These are phyloP conservation scores for Heterobasidion parviporum DNA, from an alignment of 1,284 basidiomycete species.

Conservation along the genomic window DNA sequence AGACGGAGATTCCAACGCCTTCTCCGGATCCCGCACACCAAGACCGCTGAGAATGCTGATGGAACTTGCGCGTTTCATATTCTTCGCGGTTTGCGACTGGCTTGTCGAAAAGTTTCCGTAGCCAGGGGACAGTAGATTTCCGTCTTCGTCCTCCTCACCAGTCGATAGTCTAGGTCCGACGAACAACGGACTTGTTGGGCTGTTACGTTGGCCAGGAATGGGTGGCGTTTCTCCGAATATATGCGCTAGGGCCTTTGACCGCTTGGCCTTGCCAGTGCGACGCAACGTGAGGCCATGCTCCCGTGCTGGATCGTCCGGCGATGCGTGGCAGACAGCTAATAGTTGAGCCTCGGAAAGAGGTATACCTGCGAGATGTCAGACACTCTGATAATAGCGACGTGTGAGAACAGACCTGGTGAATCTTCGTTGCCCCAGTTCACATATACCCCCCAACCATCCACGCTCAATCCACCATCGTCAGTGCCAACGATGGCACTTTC, in stretches of 20 bases:
- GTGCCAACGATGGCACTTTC: constrained; percentile 32
- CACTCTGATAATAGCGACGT: constrained; percentile 5
- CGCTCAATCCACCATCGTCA: constrained; percentile 59
- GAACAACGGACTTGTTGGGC: constrained; percentile 26
- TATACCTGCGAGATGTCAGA: constrained; percentile 33
- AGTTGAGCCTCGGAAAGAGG: constrained; percentile 82
- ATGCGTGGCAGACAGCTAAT: constrained; percentile 78
- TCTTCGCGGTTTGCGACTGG: constrained; percentile 35
- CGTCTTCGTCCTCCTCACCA: constrained; percentile 27
- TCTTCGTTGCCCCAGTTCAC: constrained; percentile 51
- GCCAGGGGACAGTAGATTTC: constrained; percentile 24
- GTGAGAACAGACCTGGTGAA: constrained; percentile 36
- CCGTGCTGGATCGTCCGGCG: constrained; percentile 74
- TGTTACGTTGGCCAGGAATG: constrained; percentile 15
- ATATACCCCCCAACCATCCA: constrained; percentile 87
- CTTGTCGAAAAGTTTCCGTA: constrained; percentile 11
- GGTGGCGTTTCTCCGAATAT: constrained; percentile 54
- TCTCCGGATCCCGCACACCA: constrained; percentile 70
- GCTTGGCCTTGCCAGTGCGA: constrained; percentile 27
- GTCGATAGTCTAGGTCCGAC: constrained; percentile 16
- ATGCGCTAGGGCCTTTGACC: constrained; percentile 38
- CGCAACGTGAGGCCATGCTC: constrained; percentile 80
- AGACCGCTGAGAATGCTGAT: constrained; percentile 92
- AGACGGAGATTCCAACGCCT: constrained; percentile 39
- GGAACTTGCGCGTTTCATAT: constrained; percentile 87